Percentiles rank a stretch among this genome's conserved stretches.
Evolutionary conservation across 2,329 filamentous ascomycete genomes (phyloP).

Genomic region (Colletotrichum nymphaeae): DNA sequence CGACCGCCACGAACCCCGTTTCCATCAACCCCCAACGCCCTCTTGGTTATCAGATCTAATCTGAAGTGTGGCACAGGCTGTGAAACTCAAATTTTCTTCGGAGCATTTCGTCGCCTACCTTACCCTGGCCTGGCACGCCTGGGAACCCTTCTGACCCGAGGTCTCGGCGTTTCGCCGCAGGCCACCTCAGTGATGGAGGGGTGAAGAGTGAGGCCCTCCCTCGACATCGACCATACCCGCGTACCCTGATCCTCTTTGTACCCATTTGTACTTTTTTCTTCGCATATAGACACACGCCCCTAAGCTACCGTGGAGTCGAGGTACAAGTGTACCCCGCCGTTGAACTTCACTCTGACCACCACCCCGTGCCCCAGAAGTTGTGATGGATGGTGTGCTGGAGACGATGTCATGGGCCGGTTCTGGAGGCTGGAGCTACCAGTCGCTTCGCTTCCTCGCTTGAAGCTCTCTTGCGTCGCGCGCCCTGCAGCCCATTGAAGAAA

Average conservation of each 20-base stretch:
- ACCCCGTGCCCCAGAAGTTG: neutral
- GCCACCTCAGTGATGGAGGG: neutral
- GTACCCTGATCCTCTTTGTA: constrained; percentile 3
- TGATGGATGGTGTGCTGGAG: constrained; percentile 13
- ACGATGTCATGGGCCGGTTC: constrained; percentile 28
- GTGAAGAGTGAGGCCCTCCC: neutral
- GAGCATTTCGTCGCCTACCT: neutral
- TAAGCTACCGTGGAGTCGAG: neutral
- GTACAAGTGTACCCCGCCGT: constrained; percentile 24
- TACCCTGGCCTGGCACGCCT: neutral
- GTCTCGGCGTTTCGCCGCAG: constrained; percentile 16
- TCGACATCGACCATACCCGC: constrained; percentile 2
- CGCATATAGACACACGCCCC: neutral
- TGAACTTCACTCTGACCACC: constrained; percentile 28
- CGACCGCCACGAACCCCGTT: neutral
- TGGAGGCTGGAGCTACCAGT: constrained; percentile 2
- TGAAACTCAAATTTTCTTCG: neutral
- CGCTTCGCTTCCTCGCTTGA: constrained; percentile 4
- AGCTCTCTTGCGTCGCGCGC: neutral
- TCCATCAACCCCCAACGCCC: neutral
- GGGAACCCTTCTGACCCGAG: neutral
- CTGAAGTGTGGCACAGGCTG: neutral
- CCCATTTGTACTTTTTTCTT: neutral
- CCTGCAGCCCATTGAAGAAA: constrained; percentile 13
- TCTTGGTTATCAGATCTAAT: constrained; percentile 5